phyloP scores from a whole-genome alignment of 2,329 filamentous ascomycete genomes.

The Cladophialophora chaetospira region DNA sequence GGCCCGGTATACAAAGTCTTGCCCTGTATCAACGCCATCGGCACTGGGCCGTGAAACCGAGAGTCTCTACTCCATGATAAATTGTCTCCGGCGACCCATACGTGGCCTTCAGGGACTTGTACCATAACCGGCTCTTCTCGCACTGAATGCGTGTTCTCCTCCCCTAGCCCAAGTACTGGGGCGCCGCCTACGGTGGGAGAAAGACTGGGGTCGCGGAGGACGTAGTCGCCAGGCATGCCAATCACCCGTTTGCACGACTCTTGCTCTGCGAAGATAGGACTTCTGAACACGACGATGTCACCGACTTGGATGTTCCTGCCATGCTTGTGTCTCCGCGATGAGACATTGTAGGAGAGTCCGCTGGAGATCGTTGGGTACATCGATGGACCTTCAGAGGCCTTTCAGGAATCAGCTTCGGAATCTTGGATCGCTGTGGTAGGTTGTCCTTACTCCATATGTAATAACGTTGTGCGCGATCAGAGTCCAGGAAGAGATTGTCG shows the following conservation, averaged over 20 bases:
- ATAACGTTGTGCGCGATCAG: constrained; percentile 16
- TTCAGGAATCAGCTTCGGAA: background rate
- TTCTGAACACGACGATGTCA: constrained; percentile 77
- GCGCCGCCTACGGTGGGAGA: constrained; percentile 27
- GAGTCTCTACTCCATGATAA: constrained; percentile 82
- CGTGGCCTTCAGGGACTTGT: constrained; percentile 81
- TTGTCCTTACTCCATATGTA: constrained; percentile 11
- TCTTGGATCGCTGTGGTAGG: background rate
- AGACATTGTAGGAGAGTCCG: constrained; percentile 66
- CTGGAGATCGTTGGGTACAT: constrained; percentile 84
- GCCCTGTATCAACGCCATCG: constrained; percentile 78
- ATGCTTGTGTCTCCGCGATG: constrained; percentile 67
- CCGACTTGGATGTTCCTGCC: constrained; percentile 73
- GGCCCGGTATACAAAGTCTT: constrained; percentile 52
- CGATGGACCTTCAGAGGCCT: constrained; percentile 62
- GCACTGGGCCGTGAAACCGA: constrained; percentile 80
- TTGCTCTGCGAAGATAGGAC: constrained; percentile 66
- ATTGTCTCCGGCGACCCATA: constrained; percentile 90
- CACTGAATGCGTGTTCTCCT: constrained; percentile 17
- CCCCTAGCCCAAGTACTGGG: constrained; percentile 20
- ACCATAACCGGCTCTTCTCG: constrained; percentile 44
- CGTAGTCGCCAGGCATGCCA: constrained; percentile 66
- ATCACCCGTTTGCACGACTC: constrained; percentile 75
- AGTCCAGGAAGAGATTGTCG: constrained; percentile 13
- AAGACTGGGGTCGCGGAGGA: constrained; percentile 45